Evolutionary conservation across 2,329 filamentous ascomycete genomes (phyloP), one percentile per base, ranked within the genome.

Genomic region (Aspergillus sojae): DNA sequence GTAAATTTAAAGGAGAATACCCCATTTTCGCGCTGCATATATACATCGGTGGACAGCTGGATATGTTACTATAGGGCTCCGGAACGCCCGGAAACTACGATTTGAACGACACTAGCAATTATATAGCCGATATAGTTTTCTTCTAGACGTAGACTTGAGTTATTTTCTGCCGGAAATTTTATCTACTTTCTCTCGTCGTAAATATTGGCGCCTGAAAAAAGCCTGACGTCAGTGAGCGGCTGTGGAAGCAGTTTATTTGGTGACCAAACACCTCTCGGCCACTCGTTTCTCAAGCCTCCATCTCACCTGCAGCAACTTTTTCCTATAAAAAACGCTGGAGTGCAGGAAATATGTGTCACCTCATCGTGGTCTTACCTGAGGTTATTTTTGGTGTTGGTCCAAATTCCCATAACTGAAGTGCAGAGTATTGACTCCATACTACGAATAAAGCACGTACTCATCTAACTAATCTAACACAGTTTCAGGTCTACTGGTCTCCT

Each of bases 141-240:
- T 19, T 14, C 9, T 19, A 28, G 16, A 50, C 3, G 5, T 50
- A 30, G 46, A 28, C 46, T 50, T 10, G 5, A 30, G 16, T 14
- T 14, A 6, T 23, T 26, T 14, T 46, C 21, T 48, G 10, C 21
- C 34, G 16, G 45, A 16, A 16, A 48, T 7, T 11, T 6, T 28
- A 23, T 28, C 9, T 11, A 50, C 16, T 19, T 48, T 26, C 16
- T 19, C 23, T 28, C 16, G 1, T 23, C 14, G 14, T 11, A 10
- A 19, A 28, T 28, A 50, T 30, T 52, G 19, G 21, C 26, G 48
- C 48, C 48, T 23, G 48, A 32, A n/a, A 23, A 55, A 10, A 14
- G 26, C 48, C 54, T 70, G 66, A 66, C 62, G 66, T 66, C 65
- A 70, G 65, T 19, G 9, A 39, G 67, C 66, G 66, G 59, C 61